phyloP scores from a whole-genome alignment of 163 green algal species.

The Chlorella variabilis region DNA sequence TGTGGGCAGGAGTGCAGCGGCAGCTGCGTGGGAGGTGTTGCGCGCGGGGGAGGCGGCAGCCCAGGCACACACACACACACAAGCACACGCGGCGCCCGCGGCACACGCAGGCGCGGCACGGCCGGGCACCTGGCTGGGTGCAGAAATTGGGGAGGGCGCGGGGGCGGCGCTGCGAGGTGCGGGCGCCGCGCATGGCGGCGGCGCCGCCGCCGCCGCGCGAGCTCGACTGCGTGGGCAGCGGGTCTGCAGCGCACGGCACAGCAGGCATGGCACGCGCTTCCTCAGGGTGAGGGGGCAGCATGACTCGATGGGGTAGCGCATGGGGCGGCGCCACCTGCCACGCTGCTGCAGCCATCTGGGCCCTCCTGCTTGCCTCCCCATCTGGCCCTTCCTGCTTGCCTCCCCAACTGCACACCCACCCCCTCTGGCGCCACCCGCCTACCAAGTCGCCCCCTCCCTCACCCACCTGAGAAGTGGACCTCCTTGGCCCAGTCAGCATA shows the following conservation, averaged over 20 bases:
- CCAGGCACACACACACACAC: background rate
- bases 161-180: constrained; percentile 10
- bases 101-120: background rate
- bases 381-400: too few relatives aligned
- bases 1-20: too few relatives aligned
- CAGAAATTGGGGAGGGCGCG: constrained; percentile 19
- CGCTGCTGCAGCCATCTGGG: too few relatives aligned
- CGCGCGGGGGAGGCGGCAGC: background rate
- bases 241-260: background rate
- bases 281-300: background rate
- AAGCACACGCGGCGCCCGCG: background rate
- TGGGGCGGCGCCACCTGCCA: too few relatives aligned
- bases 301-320: too few relatives aligned
- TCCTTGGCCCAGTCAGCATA: constrained; percentile 77
- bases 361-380: too few relatives aligned
- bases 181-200: background rate
- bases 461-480: constrained; percentile 68
- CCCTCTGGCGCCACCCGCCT: background rate
- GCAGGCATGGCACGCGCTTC: too few relatives aligned
- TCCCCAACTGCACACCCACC: background rate
- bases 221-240: constrained; percentile 6
- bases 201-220: background rate
- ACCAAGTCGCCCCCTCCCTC: too few relatives aligned
- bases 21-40: too few relatives aligned
- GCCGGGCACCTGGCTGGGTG: constrained; percentile 17